These are phyloP conservation scores for Cyclotella kingstonii DNA, from an alignment of 108 stramenopile species.

Conservation along the genomic window DNA sequence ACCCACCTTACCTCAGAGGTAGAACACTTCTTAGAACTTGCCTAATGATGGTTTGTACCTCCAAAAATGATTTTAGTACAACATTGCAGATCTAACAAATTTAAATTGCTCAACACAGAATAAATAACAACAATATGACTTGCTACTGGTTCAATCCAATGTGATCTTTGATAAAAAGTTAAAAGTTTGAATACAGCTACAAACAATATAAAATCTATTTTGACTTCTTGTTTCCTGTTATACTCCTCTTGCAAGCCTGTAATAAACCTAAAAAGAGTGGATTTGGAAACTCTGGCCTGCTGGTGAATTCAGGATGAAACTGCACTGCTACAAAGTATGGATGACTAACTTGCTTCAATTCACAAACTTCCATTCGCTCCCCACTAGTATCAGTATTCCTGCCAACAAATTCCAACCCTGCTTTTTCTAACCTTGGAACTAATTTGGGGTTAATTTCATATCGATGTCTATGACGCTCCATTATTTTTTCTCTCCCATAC, in stretches of 20 bases:
- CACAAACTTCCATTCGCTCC: slow-evolving; percentile 48
- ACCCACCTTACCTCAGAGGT: too few relatives aligned
- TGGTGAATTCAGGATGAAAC: slow-evolving; percentile 52
- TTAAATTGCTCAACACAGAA: too few relatives aligned
- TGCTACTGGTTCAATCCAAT: too few relatives aligned
- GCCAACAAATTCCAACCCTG: slow-evolving; percentile 46
- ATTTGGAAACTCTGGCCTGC: slow-evolving; percentile 46
- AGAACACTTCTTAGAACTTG: too few relatives aligned
- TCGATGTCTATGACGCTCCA: slow-evolving; percentile 49
- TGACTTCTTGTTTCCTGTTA: slow-evolving; percentile 1
- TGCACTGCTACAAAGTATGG: slow-evolving; percentile 46
- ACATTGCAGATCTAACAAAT: too few relatives aligned
- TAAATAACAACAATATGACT: too few relatives aligned
- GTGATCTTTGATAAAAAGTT: too few relatives aligned
- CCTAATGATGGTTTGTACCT: too few relatives aligned
- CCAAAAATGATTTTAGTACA: too few relatives aligned
- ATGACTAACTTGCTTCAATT: slow-evolving; percentile 28
- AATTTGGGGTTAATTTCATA: slow-evolving; percentile 50
- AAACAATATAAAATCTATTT: too few relatives aligned
- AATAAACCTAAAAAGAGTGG: slow-evolving; percentile 44
- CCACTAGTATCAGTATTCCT: slow-evolving; percentile 51
- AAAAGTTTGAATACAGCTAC: too few relatives aligned
- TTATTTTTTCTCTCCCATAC: slow-evolving; percentile 47
- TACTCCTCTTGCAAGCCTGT: slow-evolving; percentile 28
- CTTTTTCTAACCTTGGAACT: slow-evolving; percentile 38